Evolutionary conservation across 768 basidiomycete genomes (phyloP).

Genomic region (Tricholoma furcatifolium): DNA sequence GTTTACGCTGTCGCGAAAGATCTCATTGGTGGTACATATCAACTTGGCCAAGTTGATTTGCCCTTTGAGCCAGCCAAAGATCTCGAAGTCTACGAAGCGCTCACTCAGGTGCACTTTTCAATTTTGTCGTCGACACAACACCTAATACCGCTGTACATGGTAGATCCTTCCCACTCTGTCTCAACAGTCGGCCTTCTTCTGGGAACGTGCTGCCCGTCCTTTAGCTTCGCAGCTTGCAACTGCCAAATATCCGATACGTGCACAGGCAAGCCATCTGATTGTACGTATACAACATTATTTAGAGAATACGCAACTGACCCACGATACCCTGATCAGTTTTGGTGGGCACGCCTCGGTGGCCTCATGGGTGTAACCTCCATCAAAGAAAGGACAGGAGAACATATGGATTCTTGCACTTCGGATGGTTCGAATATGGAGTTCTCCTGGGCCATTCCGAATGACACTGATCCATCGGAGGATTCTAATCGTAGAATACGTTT

Average conservation of each 20-base stretch:
- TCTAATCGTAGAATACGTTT: conserved; percentile 16
- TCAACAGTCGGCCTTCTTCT: conserved; percentile 15
- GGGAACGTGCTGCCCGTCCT: conserved; percentile 8
- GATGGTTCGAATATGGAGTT: conserved; percentile 18
- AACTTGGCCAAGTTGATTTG: conserved; percentile 5
- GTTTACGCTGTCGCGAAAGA: conserved; percentile 12
- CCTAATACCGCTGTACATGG: background rate
- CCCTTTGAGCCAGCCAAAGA: conserved; percentile 2
- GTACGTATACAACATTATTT: background rate
- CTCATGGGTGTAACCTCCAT: conserved; percentile 14
- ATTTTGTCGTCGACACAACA: background rate
- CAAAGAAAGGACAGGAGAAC: conserved; percentile 10
- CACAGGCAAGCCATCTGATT: conserved; percentile 16
- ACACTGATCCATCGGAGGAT: conserved; percentile 14
- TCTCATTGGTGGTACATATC: conserved; percentile 12
- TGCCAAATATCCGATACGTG: conserved; percentile 16
- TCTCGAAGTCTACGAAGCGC: conserved; percentile 12
- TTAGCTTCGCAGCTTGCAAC: conserved; percentile 16
- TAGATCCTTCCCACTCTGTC: conserved; percentile 15
- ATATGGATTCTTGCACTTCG: conserved; percentile 13
- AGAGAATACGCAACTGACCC: background rate
- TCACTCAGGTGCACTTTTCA: conserved; percentile 8
- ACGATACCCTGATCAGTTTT: conserved; percentile 2
- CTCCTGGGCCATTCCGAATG: conserved; percentile 16
- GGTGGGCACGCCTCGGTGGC: conserved; percentile 19